Evolutionary conservation across 495 filamentous ascomycete species (phyloP).

Genomic region (Lepidopterella palustris): DNA sequence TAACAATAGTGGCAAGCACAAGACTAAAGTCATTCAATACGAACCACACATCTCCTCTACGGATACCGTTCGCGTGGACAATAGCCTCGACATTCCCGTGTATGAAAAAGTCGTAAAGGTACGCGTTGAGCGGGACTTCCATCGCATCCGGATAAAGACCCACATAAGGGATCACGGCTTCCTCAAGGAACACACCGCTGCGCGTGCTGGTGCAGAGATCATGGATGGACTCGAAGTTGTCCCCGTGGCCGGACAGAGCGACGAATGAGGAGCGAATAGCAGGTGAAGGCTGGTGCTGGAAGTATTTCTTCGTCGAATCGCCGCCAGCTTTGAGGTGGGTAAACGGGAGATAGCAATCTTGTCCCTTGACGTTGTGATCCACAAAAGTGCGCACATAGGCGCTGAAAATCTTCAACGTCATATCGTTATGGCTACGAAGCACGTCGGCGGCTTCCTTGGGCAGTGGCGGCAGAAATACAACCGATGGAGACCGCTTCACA

Average conservation of each 20-base stretch:
- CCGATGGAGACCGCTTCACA: conserved; percentile 48
- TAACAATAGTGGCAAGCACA: conserved; percentile 58
- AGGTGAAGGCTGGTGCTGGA: conserved; percentile 25
- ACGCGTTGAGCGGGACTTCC: conserved; percentile 55
- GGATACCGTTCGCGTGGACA: conserved; percentile 52
- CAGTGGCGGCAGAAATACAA: conserved; percentile 58
- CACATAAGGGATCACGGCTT: conserved; percentile 61
- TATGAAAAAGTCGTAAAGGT: conserved; percentile 68
- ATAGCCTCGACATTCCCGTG: conserved; percentile 56
- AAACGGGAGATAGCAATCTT: conserved; percentile 53
- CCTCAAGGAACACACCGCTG: conserved; percentile 63
- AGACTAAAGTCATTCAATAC: conserved; percentile 63
- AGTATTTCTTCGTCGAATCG: not conserved
- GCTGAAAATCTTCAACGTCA: conserved; percentile 56
- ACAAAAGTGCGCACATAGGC: conserved; percentile 64
- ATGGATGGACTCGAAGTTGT: conserved; percentile 53
- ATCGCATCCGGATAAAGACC: conserved; percentile 48
- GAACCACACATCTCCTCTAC: conserved; percentile 61
- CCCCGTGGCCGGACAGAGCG: conserved; percentile 60
- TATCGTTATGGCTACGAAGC: conserved; percentile 53
- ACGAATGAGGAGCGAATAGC: conserved; percentile 59
- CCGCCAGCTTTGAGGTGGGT: conserved; percentile 45
- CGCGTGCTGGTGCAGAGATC: conserved; percentile 59
- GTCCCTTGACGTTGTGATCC: conserved; percentile 50
- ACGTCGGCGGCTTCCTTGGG: conserved; percentile 49